Evolutionary conservation across 441 rosid species (phyloP).

Genomic region (Brassica hybrid): DNA sequence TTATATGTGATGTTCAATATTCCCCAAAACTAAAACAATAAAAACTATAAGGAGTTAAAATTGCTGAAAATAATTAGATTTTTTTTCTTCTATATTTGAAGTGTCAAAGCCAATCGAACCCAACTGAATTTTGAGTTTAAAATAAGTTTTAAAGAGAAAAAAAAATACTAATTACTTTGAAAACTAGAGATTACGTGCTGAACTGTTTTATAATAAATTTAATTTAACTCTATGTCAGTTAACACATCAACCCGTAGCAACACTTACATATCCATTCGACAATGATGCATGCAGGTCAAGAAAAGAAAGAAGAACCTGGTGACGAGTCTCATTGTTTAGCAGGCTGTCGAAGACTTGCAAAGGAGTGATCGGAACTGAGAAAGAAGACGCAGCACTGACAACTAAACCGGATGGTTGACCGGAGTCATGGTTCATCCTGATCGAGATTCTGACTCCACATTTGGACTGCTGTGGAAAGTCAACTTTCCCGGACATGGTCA

Average conservation of each 20-base stretch:
- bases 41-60: too few species aligned
- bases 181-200: not conserved
- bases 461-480: constrained; percentile 57
- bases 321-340: constrained; percentile 45
- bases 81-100: too few species aligned
- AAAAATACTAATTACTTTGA: too few species aligned
- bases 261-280: not conserved
- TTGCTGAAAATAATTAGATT: too few species aligned
- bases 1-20: too few species aligned
- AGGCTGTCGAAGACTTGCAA: constrained; percentile 50
- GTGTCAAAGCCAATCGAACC: too few species aligned
- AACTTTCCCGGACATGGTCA: constrained; percentile 58
- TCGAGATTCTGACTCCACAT: constrained; percentile 61
- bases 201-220: not conserved
- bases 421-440: constrained; percentile 42
- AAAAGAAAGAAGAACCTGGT: constrained; percentile 47
- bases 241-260: not conserved
- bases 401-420: constrained; percentile 63
- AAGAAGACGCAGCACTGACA: constrained; percentile 63
- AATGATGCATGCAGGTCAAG: not conserved
- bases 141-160: too few species aligned
- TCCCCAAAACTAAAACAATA: too few species aligned
- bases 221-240: not conserved
- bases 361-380: constrained; percentile 57
- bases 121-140: too few species aligned